Conservation (phyloP, 192 early-diverging fungal species). For the Kickxella alabastrina region DNA sequence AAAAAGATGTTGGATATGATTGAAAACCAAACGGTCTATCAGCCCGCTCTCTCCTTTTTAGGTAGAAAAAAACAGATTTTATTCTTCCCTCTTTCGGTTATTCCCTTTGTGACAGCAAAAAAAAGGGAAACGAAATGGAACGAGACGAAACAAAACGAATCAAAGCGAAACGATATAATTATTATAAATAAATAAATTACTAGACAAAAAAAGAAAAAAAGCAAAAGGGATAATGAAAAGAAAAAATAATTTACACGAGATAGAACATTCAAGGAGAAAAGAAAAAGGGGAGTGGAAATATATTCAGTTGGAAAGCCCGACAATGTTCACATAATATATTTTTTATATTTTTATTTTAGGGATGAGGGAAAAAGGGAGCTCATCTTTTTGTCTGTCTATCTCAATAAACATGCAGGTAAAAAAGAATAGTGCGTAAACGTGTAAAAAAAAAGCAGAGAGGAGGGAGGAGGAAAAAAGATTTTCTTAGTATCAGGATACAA, state of each 20-base stretch:
- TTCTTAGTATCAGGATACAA: background rate
- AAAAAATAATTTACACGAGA: background rate
- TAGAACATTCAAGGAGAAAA: background rate
- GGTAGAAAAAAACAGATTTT: no score
- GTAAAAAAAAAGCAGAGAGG: constrained; percentile 1
- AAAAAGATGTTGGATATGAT: no score
- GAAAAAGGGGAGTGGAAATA: no score
- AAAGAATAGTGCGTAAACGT: background rate
- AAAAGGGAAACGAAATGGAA: background rate
- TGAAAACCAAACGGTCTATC: no score
- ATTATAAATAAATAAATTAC: background rate
- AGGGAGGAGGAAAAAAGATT: background rate
- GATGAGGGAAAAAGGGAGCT: background rate
- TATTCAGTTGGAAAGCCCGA: no score
- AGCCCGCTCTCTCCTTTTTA: no score
- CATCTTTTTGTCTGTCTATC: no score
- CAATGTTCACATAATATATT: no score
- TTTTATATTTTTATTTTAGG: no score
- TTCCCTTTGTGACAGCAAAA: background rate
- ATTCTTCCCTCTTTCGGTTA: background rate
- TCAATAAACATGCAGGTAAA: no score
- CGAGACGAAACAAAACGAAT: background rate
- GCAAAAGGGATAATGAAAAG: background rate
- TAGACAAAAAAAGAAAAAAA: background rate
- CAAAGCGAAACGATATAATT: background rate